phyloP scores from a whole-genome alignment of 148 eudicot species.

The Persicaria tinctoria region DNA sequence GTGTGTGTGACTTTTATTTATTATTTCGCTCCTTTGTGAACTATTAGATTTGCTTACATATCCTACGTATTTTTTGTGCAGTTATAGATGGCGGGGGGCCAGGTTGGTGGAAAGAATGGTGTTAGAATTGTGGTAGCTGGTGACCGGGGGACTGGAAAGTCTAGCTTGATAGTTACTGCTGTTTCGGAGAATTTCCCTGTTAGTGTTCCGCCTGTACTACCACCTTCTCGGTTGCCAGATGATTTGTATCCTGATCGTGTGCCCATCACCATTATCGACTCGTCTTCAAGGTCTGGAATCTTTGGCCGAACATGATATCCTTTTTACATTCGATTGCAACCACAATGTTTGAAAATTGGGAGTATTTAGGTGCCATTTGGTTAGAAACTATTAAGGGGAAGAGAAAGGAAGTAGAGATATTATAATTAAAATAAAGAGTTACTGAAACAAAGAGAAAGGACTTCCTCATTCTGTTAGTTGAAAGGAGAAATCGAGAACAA shows the following conservation, averaged over 20 bases:
- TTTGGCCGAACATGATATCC: background rate
- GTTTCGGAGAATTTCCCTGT: slow-evolving; percentile 67
- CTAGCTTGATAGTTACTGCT: slow-evolving; percentile 80
- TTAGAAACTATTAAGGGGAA: too few relatives aligned
- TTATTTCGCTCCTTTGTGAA: background rate
- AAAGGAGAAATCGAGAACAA: too few relatives aligned
- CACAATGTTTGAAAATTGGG: background rate
- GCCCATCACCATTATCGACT: slow-evolving; percentile 74
- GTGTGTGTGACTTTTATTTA: background rate
- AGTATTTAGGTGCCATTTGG: background rate
- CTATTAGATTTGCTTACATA: background rate
- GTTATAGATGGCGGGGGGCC: slow-evolving; percentile 18
- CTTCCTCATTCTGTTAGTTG: too few relatives aligned
- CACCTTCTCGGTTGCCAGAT: slow-evolving; percentile 71
- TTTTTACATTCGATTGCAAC: background rate
- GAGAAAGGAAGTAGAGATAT: too few relatives aligned
- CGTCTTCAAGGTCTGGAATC: slow-evolving; percentile 57
- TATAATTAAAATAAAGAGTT: background rate
- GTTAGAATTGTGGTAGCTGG: slow-evolving; percentile 91
- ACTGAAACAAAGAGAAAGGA: too few relatives aligned
- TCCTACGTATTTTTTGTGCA: background rate
- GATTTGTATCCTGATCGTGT: slow-evolving; percentile 82
- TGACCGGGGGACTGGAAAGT: slow-evolving; percentile 73
- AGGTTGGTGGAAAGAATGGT: slow-evolving; percentile 21
- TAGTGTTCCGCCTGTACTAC: slow-evolving; percentile 59